Conservation (phyloP, 2,329 filamentous ascomycete genomes). For the Xenosphaeropsis pyriputrescens region DNA sequence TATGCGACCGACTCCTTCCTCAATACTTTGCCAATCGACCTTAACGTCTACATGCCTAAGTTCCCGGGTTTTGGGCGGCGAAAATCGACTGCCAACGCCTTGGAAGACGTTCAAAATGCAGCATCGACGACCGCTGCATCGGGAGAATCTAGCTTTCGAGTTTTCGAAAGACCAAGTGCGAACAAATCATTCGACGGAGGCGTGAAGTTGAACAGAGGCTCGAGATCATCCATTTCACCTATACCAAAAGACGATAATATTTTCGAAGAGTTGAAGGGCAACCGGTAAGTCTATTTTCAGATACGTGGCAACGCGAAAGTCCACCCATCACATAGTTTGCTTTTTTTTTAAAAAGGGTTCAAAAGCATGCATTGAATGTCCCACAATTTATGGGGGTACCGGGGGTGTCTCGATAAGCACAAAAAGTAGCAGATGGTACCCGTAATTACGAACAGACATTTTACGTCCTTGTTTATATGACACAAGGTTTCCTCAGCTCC, state of each 20-base stretch:
- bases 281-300: constrained; percentile 15
- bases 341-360: no score
- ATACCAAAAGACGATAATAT: constrained; percentile 16
- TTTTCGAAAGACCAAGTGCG: constrained; percentile 15
- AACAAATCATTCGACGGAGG: constrained; percentile 18
- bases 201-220: constrained; percentile 11
- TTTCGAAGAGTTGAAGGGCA: constrained; percentile 15
- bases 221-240: constrained; percentile 11
- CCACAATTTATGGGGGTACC: neutral
- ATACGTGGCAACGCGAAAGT: no score
- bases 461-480: neutral
- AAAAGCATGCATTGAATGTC: neutral
- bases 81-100: constrained; percentile 16
- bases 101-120: constrained; percentile 11
- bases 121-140: constrained; percentile 3
- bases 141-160: constrained; percentile 16
- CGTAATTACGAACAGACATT: no score
- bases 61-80: constrained; percentile 18
- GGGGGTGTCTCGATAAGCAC: neutral
- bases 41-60: constrained; percentile 18
- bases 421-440: no score
- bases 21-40: neutral
- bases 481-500: neutral
- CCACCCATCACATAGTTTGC: neutral
- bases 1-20: neutral